These are phyloP conservation scores for Meripilus lineatus DNA, from an alignment of 1,284 basidiomycete genomes.

Conservation along the genomic window DNA sequence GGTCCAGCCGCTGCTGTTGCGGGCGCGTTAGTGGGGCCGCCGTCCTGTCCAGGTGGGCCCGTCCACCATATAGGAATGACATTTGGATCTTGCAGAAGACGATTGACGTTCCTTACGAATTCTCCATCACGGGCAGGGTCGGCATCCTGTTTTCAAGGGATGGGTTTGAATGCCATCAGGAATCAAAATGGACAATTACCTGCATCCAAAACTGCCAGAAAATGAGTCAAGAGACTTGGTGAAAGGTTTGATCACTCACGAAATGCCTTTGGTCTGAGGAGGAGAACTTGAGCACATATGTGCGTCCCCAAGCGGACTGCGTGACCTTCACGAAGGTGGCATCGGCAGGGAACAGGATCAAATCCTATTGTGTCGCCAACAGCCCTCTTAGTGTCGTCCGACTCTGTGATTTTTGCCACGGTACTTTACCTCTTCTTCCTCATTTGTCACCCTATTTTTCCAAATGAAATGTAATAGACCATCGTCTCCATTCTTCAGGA, in stretches of 20 bases:
- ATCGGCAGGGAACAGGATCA: constrained; percentile 76
- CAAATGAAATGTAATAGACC: constrained; percentile 72
- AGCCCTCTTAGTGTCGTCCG: not conserved
- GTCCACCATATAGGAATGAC: constrained; percentile 54
- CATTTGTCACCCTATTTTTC: constrained; percentile 62
- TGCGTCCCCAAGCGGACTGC: constrained; percentile 55
- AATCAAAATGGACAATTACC: constrained; percentile 35
- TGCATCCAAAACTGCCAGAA: constrained; percentile 78
- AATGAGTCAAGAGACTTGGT: constrained; percentile 11
- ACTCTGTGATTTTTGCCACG: not conserved
- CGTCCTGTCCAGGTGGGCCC: constrained; percentile 37
- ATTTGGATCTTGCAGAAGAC: constrained; percentile 59
- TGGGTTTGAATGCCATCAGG: not conserved
- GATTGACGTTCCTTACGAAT: constrained; percentile 66
- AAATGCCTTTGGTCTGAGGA: constrained; percentile 79
- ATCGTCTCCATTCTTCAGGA: constrained; percentile 65
- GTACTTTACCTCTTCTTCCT: constrained; percentile 52
- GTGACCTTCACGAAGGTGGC: constrained; percentile 69
- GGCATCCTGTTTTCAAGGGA: constrained; percentile 46
- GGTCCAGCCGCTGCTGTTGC: constrained; percentile 13
- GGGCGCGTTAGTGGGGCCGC: constrained; percentile 32
- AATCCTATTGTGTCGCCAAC: constrained; percentile 53
- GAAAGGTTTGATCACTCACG: constrained; percentile 42
- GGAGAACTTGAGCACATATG: constrained; percentile 77
- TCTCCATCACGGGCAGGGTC: constrained; percentile 65